A percentile compares a stretch with the other conserved stretches of the same genome.
Conservation (phyloP, 1,284 basidiomycete species). For the Neolentinus lepideus region DNA sequence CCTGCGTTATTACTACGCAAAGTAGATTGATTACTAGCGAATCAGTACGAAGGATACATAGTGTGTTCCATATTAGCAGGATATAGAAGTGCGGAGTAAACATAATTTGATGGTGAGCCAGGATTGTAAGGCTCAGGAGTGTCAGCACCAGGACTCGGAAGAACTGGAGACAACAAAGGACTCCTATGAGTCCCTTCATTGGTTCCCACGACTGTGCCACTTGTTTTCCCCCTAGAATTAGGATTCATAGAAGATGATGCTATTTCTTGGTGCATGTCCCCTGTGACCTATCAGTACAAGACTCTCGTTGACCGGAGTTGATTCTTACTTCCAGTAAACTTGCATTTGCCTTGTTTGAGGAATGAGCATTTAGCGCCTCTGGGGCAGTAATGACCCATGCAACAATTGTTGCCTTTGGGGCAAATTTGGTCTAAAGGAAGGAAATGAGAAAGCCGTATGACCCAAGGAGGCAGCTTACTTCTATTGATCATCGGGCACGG, state of each 20-base stretch:
- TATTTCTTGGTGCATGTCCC: conserved; percentile 11
- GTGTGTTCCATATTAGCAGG: not conserved
- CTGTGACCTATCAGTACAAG: conserved; percentile 8
- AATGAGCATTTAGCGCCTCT: conserved; percentile 25
- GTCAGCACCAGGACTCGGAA: not conserved
- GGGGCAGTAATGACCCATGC: conserved; percentile 26
- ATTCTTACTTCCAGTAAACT: conserved; percentile 26
- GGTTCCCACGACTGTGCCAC: not conserved
- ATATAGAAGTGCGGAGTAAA: not conserved
- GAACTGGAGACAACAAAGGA: not conserved
- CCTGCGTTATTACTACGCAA: too few species aligned
- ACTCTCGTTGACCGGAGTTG: not conserved
- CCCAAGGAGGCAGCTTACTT: conserved; percentile 16
- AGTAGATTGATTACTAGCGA: too few species aligned
- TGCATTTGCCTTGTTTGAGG: conserved; percentile 25
- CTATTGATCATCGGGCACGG: conserved; percentile 29
- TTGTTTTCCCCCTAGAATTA: not conserved
- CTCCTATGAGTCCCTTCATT: not conserved
- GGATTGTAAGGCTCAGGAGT: not conserved
- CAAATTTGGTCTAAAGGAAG: conserved; percentile 21
- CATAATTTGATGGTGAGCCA: not conserved
- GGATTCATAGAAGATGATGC: not conserved
- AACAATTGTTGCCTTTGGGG: conserved; percentile 22
- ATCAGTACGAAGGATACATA: not conserved
- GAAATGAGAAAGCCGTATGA: not conserved